Percentiles rank a stretch among this genome's conserved stretches.
Conservation (phyloP, 306 rosid genomes). For the Trichosanthes cucumerina region DNA sequence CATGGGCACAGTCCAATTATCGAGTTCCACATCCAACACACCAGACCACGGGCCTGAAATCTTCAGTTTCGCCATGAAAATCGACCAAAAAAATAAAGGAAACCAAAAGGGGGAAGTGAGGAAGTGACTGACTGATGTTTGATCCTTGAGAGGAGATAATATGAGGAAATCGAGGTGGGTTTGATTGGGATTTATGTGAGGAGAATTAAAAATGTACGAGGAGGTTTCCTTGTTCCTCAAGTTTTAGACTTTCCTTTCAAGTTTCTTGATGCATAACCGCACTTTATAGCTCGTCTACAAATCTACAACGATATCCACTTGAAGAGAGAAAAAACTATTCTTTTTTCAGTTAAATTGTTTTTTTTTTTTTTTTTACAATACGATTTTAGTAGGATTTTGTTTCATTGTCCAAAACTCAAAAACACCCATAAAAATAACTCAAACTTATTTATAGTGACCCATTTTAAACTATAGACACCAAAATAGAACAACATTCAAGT, state of each 20-base stretch:
- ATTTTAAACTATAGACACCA: no score
- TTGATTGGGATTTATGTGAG: not conserved
- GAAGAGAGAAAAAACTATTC: no score
- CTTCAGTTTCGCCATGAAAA: slow-evolving; percentile 70
- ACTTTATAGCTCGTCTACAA: no score
- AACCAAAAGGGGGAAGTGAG: not conserved
- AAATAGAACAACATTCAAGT: no score
- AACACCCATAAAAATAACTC: no score
- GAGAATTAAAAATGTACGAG: not conserved
- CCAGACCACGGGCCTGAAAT: slow-evolving; percentile 83
- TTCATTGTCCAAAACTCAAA: no score
- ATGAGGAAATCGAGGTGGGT: not conserved
- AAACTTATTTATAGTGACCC: no score
- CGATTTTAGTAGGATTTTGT: no score
- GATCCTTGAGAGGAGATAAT: not conserved
- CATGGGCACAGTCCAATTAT: slow-evolving; percentile 49
- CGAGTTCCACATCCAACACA: slow-evolving; percentile 51
- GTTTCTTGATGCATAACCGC: not conserved
- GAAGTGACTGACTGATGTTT: not conserved
- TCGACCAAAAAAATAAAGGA: not conserved
- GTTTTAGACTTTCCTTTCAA: not conserved
- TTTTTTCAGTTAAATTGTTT: no score
- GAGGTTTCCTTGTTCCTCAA: slow-evolving; percentile 1
- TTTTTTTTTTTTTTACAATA: no score
- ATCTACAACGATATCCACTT: no score